phyloP scores from a whole-genome alignment of 805 yeast species.

The Schizosaccharomyces lindneri region DNA sequence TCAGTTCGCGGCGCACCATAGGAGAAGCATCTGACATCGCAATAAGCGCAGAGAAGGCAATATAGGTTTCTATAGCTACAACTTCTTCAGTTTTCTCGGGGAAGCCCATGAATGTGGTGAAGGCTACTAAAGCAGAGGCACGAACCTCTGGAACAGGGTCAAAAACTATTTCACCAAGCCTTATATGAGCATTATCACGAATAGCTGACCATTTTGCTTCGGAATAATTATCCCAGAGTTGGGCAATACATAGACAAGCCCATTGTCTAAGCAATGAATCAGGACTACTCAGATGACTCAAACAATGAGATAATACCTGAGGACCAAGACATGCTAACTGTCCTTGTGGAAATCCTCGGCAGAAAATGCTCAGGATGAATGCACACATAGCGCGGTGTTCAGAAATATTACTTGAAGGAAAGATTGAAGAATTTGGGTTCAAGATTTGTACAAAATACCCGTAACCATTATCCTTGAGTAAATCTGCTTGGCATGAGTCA shows the following conservation, averaged over 20 bases:
- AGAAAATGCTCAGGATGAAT: constrained; percentile 63
- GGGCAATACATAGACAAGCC: constrained; percentile 61
- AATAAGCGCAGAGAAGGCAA: constrained; percentile 42
- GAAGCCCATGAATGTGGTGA: constrained; percentile 38
- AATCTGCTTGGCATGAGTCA: constrained; percentile 69
- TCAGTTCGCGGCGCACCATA: constrained; percentile 63
- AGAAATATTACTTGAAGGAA: constrained; percentile 20
- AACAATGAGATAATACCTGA: constrained; percentile 43
- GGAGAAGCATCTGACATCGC: constrained; percentile 73
- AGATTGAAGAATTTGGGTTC: constrained; percentile 16
- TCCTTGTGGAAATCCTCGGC: constrained; percentile 54
- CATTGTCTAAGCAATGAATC: constrained; percentile 83
- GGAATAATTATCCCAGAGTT: constrained; percentile 44
- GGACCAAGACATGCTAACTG: constrained; percentile 56
- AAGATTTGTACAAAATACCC: constrained; percentile 65
- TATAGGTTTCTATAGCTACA: constrained; percentile 15
- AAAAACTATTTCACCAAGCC: constrained; percentile 30
- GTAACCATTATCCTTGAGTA: constrained; percentile 75
- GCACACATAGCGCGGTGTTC: constrained; percentile 93
- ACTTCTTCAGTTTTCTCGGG: constrained; percentile 7
- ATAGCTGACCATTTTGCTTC: constrained; percentile 52
- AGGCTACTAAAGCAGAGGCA: constrained; percentile 52
- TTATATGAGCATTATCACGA: constrained; percentile 35
- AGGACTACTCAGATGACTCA: constrained; percentile 38
- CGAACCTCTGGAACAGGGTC: constrained; percentile 94